Evolutionary conservation across 208 protist species (phyloP).

Genomic region (Herpetomonas samuelpessoai): DNA sequence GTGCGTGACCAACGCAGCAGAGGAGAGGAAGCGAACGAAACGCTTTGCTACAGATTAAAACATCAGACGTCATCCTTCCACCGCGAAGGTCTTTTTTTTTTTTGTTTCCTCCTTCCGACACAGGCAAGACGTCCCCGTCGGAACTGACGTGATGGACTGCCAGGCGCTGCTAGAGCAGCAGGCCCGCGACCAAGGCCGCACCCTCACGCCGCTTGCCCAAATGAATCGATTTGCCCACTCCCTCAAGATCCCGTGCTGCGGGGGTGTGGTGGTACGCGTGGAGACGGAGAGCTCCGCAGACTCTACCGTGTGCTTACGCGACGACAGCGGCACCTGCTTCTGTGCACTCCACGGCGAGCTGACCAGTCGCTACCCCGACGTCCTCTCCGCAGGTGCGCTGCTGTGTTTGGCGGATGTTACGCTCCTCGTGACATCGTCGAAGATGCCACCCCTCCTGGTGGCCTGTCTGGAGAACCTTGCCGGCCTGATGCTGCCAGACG

Average conservation of each 20-base stretch:
- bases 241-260: slow-evolving; percentile 73
- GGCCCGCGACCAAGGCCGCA: slow-evolving; percentile 32
- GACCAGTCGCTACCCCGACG: slow-evolving; percentile 66
- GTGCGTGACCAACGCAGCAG: no score
- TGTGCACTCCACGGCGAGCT: slow-evolving; percentile 80
- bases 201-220: slow-evolving; percentile 46
- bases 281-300: slow-evolving; percentile 76
- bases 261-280: slow-evolving; percentile 62
- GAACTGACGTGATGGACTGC: slow-evolving; percentile 42
- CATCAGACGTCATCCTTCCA: no score
- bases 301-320: slow-evolving; percentile 71
- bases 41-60: no score
- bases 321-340: slow-evolving; percentile 55
- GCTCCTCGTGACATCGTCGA: slow-evolving; percentile 36
- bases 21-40: no score
- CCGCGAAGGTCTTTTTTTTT: background rate
- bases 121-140: background rate
- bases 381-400: slow-evolving; percentile 57
- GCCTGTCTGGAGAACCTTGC: slow-evolving; percentile 73
- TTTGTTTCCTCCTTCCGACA: background rate
- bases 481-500: slow-evolving; percentile 67
- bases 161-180: slow-evolving; percentile 52
- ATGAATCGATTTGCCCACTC: slow-evolving; percentile 32
- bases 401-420: slow-evolving; percentile 71
- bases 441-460: slow-evolving; percentile 74